These are phyloP conservation scores for Chaetoceros muelleri DNA, from an alignment of 108 stramenopile genomes.

Conservation along the genomic window DNA sequence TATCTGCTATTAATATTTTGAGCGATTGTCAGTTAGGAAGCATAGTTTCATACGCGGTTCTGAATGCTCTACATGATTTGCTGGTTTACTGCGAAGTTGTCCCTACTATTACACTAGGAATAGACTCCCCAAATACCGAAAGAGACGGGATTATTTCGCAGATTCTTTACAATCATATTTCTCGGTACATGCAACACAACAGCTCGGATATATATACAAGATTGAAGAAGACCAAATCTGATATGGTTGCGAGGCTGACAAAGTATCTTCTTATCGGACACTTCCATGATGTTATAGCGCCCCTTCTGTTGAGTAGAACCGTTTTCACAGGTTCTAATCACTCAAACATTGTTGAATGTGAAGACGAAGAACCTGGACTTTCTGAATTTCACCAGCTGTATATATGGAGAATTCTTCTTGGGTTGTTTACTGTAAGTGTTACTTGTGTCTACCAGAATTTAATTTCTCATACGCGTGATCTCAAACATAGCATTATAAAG, in stretches of 20 bases:
- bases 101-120: slow-evolving; percentile 5
- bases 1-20: slow-evolving; percentile 57
- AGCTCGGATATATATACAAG: slow-evolving; percentile 26
- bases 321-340: slow-evolving; percentile 35
- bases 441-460: not conserved
- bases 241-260: slow-evolving; percentile 51
- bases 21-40: slow-evolving; percentile 69
- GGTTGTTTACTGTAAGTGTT: slow-evolving; percentile 49
- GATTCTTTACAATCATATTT: not conserved
- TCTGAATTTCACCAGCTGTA: slow-evolving; percentile 42
- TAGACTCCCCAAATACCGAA: slow-evolving; percentile 1
- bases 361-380: slow-evolving; percentile 1
- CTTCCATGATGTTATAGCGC: slow-evolving; percentile 76
- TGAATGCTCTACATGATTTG: slow-evolving; percentile 48
- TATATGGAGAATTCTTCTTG: slow-evolving; percentile 60
- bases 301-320: slow-evolving; percentile 66
- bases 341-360: slow-evolving; percentile 2
- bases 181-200: not conserved
- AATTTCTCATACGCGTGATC: not conserved
- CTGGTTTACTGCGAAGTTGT: slow-evolving; percentile 62
- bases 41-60: slow-evolving; percentile 50
- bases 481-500: slow-evolving; percentile 6
- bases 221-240: slow-evolving; percentile 10
- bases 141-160: not conserved
- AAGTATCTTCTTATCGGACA: slow-evolving; percentile 58